These are phyloP conservation scores for Pelargonium cotyledonis DNA, from an alignment of 441 rosid species.

Conservation along the genomic window DNA sequence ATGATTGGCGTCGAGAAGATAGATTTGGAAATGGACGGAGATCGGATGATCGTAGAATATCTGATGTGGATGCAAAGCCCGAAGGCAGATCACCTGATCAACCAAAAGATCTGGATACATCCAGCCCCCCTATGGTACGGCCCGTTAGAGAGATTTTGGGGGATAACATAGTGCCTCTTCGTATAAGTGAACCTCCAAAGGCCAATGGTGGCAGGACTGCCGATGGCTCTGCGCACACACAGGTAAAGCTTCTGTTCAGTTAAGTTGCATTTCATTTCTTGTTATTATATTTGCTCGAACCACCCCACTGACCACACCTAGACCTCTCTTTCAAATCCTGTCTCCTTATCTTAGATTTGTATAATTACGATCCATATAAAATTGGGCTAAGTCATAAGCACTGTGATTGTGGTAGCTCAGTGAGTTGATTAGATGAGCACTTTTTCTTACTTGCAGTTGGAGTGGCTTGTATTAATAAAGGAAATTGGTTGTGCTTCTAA, in stretches of 20 bases:
- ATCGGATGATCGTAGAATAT: constrained; percentile 42
- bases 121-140: constrained; percentile 69
- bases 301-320: too few relatives aligned
- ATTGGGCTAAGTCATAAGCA: too few relatives aligned
- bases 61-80: constrained; percentile 51
- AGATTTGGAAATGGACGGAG: constrained; percentile 75
- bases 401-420: too few relatives aligned
- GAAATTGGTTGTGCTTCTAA: too few relatives aligned
- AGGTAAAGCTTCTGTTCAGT: constrained; percentile 37
- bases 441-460: too few relatives aligned
- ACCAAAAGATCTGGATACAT: constrained; percentile 49
- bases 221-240: constrained; percentile 43
- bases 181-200: constrained; percentile 83
- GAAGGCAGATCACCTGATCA: constrained; percentile 77
- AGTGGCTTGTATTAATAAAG: too few relatives aligned
- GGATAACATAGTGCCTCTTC: constrained; percentile 73
- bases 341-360: too few relatives aligned
- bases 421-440: too few relatives aligned
- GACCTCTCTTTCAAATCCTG: too few relatives aligned
- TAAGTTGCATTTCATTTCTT: neutral
- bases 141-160: constrained; percentile 96
- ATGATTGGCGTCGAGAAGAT: constrained; percentile 92
- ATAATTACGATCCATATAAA: too few relatives aligned
- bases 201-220: constrained; percentile 41
- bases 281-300: neutral